Evolutionary conservation across 768 basidiomycete species (phyloP).

Genomic region (Hypholoma fasciculare): DNA sequence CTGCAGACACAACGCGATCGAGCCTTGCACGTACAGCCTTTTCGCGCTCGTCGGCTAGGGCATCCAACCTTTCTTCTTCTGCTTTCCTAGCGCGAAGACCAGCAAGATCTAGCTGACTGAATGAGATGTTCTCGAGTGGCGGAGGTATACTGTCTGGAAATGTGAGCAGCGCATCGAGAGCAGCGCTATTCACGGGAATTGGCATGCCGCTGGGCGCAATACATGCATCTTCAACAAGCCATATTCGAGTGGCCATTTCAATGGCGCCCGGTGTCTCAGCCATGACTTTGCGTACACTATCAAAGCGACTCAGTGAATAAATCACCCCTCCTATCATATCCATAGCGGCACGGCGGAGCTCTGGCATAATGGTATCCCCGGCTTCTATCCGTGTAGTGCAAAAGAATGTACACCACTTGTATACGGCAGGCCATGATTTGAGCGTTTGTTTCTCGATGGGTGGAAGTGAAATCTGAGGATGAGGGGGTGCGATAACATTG

Average conservation of each 20-base stretch:
- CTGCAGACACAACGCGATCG: conserved; percentile 27
- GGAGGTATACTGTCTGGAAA: background rate
- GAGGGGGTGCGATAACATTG: conserved; percentile 14
- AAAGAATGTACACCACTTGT: conserved; percentile 37
- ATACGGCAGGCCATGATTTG: conserved; percentile 34
- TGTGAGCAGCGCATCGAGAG: background rate
- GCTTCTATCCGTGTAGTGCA: conserved; percentile 24
- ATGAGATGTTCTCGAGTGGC: background rate
- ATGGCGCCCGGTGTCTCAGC: background rate
- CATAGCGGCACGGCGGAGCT: background rate
- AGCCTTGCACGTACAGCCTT: conserved; percentile 11
- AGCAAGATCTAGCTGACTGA: background rate
- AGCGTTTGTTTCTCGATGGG: conserved; percentile 21
- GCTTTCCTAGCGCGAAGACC: background rate
- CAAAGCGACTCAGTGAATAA: background rate
- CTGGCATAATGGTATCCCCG: background rate
- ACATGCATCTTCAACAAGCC: background rate
- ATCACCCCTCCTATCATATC: background rate
- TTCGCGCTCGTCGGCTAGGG: background rate
- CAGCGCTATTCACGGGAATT: background rate
- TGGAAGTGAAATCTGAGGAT: conserved; percentile 11
- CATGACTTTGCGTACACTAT: background rate
- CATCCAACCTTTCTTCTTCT: background rate
- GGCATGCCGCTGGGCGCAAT: background rate
- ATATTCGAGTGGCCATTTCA: background rate